Base-by-base conservation (phyloP, 1,284 basidiomycete species). In the Caloboletus inedulis region DNA sequence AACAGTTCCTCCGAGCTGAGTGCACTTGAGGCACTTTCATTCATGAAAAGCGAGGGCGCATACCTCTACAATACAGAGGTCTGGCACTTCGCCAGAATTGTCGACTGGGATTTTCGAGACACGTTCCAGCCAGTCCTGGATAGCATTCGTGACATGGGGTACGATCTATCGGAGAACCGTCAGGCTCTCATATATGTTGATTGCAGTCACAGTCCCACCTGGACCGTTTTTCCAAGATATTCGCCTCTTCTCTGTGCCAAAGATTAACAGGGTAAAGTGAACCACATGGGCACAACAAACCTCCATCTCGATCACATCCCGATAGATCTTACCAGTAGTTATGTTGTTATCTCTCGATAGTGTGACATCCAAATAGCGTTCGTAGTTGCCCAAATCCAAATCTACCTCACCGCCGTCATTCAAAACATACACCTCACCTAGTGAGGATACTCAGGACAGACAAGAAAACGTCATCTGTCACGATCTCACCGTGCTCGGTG, bases 321-420 rank as follows among this genome's bases (percentile, higher is more conserved):
- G 82, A 72, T 99, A 99, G 52, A 99, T 94, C 77, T 99, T 99
- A 45, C 96, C 96, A 2, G 96, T 99, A 25, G 96, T 99, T 66
- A 99, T 92, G 72, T 99, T 99, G 77, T 99, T 98, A 69, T 99
- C 94, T 55, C 87, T 82, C 41, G 90, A 89, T 35, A 99, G 78
- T 0, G 95, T 98, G 49, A 99, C 90, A 66, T 99, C 86, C 57
- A 99, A 80, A 75, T 99, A 99, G 55, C 96, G 86, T 74, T 99
- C 96, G 69, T 99, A 99, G 75, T 99, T 99, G 53, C 96, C 96
- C 43, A 99, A 75, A 74, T 99, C 96, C 30, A 99, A 79, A 73
- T 99, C 96, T 59, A 96, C 97, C 74, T 99, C 96, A 47, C 96
- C 97, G 31, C 97, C 97, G 62, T 99, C 96, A 73, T 99, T 96